These are phyloP conservation scores for Linaria vulgaris DNA, from an alignment of 257 asterid species.

Conservation along the genomic window DNA sequence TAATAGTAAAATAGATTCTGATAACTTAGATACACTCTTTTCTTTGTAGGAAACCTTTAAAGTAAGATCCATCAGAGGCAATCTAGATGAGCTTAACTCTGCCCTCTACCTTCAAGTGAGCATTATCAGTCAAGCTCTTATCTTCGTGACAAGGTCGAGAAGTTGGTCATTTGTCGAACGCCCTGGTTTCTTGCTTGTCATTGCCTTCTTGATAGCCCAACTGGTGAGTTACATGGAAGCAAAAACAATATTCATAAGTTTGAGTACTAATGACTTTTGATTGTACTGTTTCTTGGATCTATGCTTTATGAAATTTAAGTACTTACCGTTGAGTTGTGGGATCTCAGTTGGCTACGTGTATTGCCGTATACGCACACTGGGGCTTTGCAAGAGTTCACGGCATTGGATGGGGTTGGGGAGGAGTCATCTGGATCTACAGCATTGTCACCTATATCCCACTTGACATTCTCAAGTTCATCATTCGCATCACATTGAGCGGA, in stretches of 20 bases:
- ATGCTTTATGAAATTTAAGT: no score
- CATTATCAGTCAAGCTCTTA: conserved; percentile 87
- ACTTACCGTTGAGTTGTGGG: background rate
- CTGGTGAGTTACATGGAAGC: conserved; percentile 39
- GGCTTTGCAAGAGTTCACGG: conserved; percentile 71
- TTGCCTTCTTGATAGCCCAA: conserved; percentile 73
- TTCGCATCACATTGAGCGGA: conserved; percentile 57
- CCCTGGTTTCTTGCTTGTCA: conserved; percentile 66
- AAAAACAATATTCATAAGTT: background rate
- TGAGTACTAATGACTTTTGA: background rate
- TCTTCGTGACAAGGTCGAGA: conserved; percentile 81
- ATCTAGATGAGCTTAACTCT: conserved; percentile 57
- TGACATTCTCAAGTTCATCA: conserved; percentile 75
- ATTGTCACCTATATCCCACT: conserved; percentile 73
- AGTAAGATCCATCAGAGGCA: conserved; percentile 51
- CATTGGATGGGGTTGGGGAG: conserved; percentile 93
- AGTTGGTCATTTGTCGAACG: conserved; percentile 85
- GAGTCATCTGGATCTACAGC: conserved; percentile 74
- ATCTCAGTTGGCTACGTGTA: conserved; percentile 20
- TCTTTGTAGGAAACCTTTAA: conserved; percentile 39
- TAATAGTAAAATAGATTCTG: background rate
- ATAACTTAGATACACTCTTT: background rate
- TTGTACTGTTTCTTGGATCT: background rate
- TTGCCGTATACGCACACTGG: conserved; percentile 79
- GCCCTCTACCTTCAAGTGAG: conserved; percentile 96